Evolutionary conservation across 2,329 filamentous ascomycete species (phyloP), one percentile per base, ranked within the genome.

Genomic region (Clarireedia monteithiana): DNA sequence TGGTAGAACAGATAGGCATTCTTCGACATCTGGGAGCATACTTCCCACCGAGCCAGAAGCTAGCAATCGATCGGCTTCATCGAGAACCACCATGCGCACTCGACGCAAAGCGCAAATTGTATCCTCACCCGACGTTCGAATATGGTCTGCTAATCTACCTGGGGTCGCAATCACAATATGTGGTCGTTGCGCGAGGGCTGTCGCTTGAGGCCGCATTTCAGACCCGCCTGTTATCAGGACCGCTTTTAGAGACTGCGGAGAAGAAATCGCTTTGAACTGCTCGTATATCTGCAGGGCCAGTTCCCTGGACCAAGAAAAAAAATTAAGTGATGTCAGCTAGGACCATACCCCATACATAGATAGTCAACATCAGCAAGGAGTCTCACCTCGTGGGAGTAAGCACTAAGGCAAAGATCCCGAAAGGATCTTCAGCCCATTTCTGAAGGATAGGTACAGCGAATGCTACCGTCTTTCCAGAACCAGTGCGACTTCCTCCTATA

Each of bases 151-250:
- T 23, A 99, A 77, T 44, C 94, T 83, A 17, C 94, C 91, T 2
- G 94, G 94, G 0, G 94, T 99, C 24, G 94, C 91, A 68, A 99
- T 94, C 46, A 99, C 88, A 51, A 99, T 76, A 68, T 99, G 94
- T 2, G 94, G 94, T 45, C 90, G 79, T 62, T 86, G 81, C 1
- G 87, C 83, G 17, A 99, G 80, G 15, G 86, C 87, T 60, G 95
- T 86, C 7, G 94, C 92, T 73, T 99, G 94, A 14, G 85, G 75
- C 50, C 90, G 83, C 89, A 97, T 96, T 69, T 99, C 92, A 30
- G 88, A 83, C 39, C 94, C 94, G 50, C 94, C 94, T 1, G 90
- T 97, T 44, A 99, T 80, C n/a, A 99, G 80, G 46, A 92, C 78
- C 4, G 88, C 85, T 70, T 96, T 96, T 63, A 99, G 81, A 56